phyloP scores from a whole-genome alignment of 805 yeast genomes.

The Metschnikowia gelsemii region DNA sequence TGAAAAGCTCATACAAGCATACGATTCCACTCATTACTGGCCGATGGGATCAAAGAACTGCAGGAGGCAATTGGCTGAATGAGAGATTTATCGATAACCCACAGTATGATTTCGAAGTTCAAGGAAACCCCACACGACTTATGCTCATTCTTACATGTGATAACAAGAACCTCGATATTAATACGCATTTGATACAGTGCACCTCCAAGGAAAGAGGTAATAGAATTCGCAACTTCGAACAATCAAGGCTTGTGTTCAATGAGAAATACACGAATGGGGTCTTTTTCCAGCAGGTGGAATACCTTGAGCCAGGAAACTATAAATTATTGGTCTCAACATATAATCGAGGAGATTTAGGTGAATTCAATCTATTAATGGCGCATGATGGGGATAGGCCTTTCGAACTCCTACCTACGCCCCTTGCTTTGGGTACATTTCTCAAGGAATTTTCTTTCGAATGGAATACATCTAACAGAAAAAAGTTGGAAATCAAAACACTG shows the following conservation, averaged over 20 bases:
- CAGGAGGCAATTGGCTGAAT: constrained; percentile 57
- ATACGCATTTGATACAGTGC: constrained; percentile 46
- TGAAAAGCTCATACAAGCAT: constrained; percentile 27
- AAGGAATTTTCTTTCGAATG: constrained; percentile 32
- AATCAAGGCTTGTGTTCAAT: constrained; percentile 25
- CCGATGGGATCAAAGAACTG: constrained; percentile 43
- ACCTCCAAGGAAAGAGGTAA: constrained; percentile 25
- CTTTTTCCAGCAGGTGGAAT: constrained; percentile 21
- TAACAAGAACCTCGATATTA: constrained; percentile 30
- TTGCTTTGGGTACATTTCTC: constrained; percentile 37
- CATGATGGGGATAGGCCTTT: constrained; percentile 18
- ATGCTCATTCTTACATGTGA: constrained; percentile 17
- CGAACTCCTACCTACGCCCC: constrained; percentile 20
- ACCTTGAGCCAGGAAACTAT: constrained; percentile 39
- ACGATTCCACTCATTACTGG: constrained; percentile 29
- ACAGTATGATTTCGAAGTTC: constrained; percentile 40
- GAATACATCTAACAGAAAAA: constrained; percentile 40
- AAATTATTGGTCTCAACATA: constrained; percentile 49
- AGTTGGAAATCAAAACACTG: constrained; percentile 27
- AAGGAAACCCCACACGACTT: constrained; percentile 14
- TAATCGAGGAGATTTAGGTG: constrained; percentile 27
- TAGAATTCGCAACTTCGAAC: constrained; percentile 24
- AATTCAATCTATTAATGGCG: constrained; percentile 34
- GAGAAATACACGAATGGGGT: constrained; percentile 39
- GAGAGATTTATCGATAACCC: constrained; percentile 54